Base-by-base conservation (phyloP, 495 filamentous ascomycete genomes). In the Talaromyces liani region DNA sequence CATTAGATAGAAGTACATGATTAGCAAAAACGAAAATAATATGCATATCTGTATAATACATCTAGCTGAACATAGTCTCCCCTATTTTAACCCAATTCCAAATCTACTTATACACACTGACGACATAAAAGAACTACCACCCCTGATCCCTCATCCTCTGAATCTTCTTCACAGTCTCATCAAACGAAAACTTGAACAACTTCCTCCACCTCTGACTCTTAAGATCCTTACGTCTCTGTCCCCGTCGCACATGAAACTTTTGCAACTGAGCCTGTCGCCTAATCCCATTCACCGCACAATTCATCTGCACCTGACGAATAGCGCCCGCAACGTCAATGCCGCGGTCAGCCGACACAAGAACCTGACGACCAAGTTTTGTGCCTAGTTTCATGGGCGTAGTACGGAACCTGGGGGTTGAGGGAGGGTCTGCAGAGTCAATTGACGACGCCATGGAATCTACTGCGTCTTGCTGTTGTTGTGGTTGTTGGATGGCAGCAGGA, bases 71-170 rank as follows among this genome's bases (percentile, higher is more conserved):
- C n/a, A 60, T 39, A 60, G 57, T 20, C 45, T 12, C 45, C 6
- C 6, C 45, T 12, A 18, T 9, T 39, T 20, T 14, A 18, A 14
- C 31, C 12, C 22, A 39, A 60, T 12, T 25, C 12, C 29, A 20
- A 24, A 4, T 12, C 36, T 36, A 22, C 33, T 24, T 34, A 22
- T 36, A 60, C 18, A 36, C 12, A 60, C 20, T 25, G n/a, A 34
- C 27, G 27, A 3, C 27, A 31, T 0, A 31, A 31, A 1, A 31
- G 53, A 61, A 29, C 64, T 71, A 80, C 78, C 78, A 80, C 36
- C 78, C 78, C 68, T 80, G 78, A 16, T 70, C 68, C 65, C 77
- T 73, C 77, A 80, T 80, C 25, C 69, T 68, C 71, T 79, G 69
- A 60, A 80, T 76, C 71, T 73, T 75, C 49, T 64, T 60, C 55